Percentiles rank a stretch among this genome's conserved stretches.
phyloP scores from a whole-genome alignment of 345 rosid genomes.

The Eucalyptus fibrosa region DNA sequence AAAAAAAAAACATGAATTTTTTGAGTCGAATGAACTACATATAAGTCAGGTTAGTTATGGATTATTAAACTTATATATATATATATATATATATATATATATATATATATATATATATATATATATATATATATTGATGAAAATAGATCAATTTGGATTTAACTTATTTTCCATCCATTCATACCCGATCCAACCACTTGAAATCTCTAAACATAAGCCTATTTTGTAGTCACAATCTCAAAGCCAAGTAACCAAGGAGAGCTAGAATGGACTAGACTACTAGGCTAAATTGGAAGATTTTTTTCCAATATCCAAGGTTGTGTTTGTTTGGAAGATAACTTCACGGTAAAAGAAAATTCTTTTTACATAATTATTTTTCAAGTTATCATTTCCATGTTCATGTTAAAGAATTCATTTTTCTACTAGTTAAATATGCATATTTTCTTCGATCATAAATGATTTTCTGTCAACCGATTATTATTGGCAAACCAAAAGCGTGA shows the following conservation, averaged over 20 bases:
- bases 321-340: neutral
- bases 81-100: no score
- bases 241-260: neutral
- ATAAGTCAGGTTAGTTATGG: accelerated
- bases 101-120: no score
- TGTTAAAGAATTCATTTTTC: neutral
- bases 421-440: neutral
- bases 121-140: neutral
- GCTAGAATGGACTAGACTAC: neutral
- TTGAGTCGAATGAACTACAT: neutral
- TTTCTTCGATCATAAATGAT: neutral
- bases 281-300: neutral
- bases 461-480: accelerated
- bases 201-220: neutral
- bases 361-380: neutral
- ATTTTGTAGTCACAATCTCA: neutral
- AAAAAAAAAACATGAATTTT: neutral
- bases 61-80: neutral
- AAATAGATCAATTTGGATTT: neutral
- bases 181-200: neutral
- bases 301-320: accelerated
- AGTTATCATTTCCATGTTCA: no score
- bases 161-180: neutral
- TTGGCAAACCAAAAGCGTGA: accelerated
- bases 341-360: accelerated